Percentiles rank a stretch among this genome's conserved stretches.
These are phyloP conservation scores for Coemansia umbellata DNA, from an alignment of 192 early-diverging fungal species.

Conservation along the genomic window DNA sequence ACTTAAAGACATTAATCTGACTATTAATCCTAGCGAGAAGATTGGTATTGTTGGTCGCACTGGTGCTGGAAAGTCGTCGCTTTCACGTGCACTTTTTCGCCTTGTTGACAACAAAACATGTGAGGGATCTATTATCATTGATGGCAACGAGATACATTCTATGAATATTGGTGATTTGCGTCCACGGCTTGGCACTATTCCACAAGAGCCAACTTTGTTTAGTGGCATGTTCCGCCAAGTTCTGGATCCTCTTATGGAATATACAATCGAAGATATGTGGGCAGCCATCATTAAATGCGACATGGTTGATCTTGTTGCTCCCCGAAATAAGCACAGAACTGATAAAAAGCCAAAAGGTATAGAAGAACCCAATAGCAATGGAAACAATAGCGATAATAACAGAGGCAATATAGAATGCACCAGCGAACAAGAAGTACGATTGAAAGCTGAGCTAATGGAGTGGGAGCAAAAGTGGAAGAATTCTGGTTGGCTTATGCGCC, in stretches of 20 bases:
- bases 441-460: background rate
- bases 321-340: conserved; percentile 13
- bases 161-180: conserved; percentile 54
- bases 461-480: conserved; percentile 2
- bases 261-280: conserved; percentile 67
- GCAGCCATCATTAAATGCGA: conserved; percentile 48
- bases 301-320: conserved; percentile 15
- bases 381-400: background rate
- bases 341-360: too few species aligned
- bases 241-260: conserved; percentile 72
- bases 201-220: conserved; percentile 72
- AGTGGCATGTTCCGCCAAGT: conserved; percentile 68
- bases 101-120: conserved; percentile 58
- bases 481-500: conserved; percentile 3
- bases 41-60: conserved; percentile 65
- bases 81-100: conserved; percentile 67
- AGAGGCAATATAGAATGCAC: background rate
- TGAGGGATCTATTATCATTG: conserved; percentile 62
- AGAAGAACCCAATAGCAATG: conserved; percentile 13
- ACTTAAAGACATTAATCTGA: conserved; percentile 30
- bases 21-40: conserved; percentile 47
- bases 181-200: conserved; percentile 59
- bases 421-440: too few species aligned
- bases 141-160: conserved; percentile 62
- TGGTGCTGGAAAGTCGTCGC: conserved; percentile 77